Evolutionary conservation across 495 filamentous ascomycete species (phyloP), one percentile per base, ranked within the genome.

Genomic region (Penicillium maclennaniae): DNA sequence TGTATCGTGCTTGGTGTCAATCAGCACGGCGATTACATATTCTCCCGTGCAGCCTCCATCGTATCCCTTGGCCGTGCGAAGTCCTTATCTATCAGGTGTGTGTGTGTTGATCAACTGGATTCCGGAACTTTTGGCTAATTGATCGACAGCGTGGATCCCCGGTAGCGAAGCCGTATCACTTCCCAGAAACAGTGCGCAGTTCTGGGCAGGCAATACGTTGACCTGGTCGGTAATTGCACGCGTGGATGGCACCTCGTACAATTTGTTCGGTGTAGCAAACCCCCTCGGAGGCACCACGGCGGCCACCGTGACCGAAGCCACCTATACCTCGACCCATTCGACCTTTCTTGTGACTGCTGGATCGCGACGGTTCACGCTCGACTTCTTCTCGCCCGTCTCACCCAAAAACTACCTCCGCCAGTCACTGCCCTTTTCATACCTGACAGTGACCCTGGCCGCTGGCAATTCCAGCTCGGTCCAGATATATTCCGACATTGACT

Each of bases 311-410:
- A 62, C 65, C 17, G 60, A 49, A 7, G 71, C 60, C 8, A 69
- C 56, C 4, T 76, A 71, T 48, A 77, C 71, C 17, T 67, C 71
- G 1, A 75, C 72, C 0, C 74, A 71, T 49, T 71, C 62, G 38
- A 67, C 56, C 6, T 71, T 76, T 53, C 65, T 60, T 4, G 52
- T 76, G 7, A 58, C 60, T 19, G 73, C 71, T 0, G 73, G 72
- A 0, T 51, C 52, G 7, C 59, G 64, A 12, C 63, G 43, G 1
- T 68, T 76, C 47, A 65, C 56, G 0, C 59, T 77, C 7, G 73
- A 77, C 15, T 92, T 92, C 68, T 76, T 92, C 47, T 92, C 88
- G 20, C 89, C 89, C 1, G 83, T 95, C 6, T 92, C 88, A 1
- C 87, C 88, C 6, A 83, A 84, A 1, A 91, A 88, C 40, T 88